Percentiles rank a stretch among this genome's conserved stretches.
Conservation (phyloP, 768 basidiomycete species). For the Boletus edulis region DNA sequence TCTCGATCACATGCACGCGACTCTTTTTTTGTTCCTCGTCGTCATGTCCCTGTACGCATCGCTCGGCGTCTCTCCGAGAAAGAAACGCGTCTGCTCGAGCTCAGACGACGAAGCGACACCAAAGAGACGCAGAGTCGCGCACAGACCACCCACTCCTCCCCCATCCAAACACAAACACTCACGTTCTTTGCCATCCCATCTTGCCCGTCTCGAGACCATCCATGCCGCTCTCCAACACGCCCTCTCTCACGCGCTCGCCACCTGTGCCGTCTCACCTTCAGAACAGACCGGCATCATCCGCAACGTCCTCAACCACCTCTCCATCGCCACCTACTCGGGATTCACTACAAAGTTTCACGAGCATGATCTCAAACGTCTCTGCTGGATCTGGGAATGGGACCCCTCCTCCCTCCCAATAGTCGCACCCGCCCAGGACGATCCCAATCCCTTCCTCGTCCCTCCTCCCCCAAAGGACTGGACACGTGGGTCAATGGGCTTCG, state of each 20-base stretch:
- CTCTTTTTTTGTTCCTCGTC: not conserved
- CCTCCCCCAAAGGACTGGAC: conserved; percentile 63
- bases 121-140: conserved; percentile 65
- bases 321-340: conserved; percentile 66
- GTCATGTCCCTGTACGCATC: conserved; percentile 25
- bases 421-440: conserved; percentile 43
- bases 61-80: conserved; percentile 64
- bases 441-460: conserved; percentile 70
- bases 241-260: conserved; percentile 81
- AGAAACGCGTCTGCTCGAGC: conserved; percentile 57
- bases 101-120: conserved; percentile 57
- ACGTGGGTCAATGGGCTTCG: conserved; percentile 76
- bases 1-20: conserved; percentile 1
- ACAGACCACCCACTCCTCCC: not conserved
- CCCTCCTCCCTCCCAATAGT: conserved; percentile 39
- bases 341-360: conserved; percentile 59
- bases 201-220: conserved; percentile 59
- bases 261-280: conserved; percentile 74
- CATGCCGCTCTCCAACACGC: conserved; percentile 78
- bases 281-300: conserved; percentile 73
- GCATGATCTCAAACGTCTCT: conserved; percentile 72
- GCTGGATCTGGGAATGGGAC: conserved; percentile 93
- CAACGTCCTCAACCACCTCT: conserved; percentile 77
- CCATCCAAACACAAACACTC: not conserved
- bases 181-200: conserved; percentile 49